Conservation (phyloP, 495 filamentous ascomycete genomes). For the Tuber microsphaerosporum region DNA sequence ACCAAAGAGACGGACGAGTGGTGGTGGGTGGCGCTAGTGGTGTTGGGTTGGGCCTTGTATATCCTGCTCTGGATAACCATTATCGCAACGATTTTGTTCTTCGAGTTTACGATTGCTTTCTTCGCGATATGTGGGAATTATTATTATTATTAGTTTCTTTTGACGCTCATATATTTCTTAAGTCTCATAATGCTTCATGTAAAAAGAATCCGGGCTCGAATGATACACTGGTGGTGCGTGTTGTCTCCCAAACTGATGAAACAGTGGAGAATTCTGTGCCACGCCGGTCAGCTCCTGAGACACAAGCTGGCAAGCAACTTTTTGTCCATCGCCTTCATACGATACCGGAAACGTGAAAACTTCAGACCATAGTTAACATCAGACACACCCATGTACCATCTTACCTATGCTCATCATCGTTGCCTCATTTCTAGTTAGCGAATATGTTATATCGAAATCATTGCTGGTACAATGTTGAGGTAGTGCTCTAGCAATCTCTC, state of each 20-base stretch:
- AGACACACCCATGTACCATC: neutral
- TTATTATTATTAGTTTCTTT: conserved; percentile 1
- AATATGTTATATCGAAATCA: neutral
- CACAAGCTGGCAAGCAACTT: neutral
- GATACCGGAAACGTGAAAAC: neutral
- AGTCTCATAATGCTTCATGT: neutral
- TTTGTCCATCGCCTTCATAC: neutral
- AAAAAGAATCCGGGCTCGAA: neutral
- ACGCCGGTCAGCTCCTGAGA: neutral
- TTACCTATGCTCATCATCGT: neutral
- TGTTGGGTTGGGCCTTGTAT: neutral
- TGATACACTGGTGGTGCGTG: neutral
- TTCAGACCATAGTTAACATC: neutral
- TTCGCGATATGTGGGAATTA: neutral
- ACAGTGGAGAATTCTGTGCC: neutral
- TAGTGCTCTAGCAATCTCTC: neutral
- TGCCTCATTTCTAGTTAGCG: too few species aligned
- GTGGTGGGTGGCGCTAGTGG: conserved; percentile 1
- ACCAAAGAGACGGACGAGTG: neutral
- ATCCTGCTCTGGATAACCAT: neutral
- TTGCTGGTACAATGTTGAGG: neutral
- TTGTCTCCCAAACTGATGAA: neutral
- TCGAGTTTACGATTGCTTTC: neutral
- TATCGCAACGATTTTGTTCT: neutral
- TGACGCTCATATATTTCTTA: neutral